Evolutionary conservation across 306 rosid genomes (phyloP), one percentile per base, ranked within the genome.

Genomic region (Vigna hirtella): DNA sequence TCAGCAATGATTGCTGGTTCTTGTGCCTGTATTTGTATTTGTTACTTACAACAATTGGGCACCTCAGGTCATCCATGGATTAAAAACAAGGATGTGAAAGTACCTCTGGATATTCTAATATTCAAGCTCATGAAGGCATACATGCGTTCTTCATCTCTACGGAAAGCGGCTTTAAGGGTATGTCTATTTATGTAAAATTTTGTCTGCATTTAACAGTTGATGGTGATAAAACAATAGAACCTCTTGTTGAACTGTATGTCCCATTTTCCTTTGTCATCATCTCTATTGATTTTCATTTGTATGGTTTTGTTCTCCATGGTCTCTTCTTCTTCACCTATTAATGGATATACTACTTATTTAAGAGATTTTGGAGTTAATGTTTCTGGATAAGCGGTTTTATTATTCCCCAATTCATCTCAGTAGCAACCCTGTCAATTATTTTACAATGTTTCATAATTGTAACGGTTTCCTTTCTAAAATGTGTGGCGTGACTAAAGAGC

Each of bases 21-120:
- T 62, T 24, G 20, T 51, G 72, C 4, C 65, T 75, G 10, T 73
- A 30, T 55, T 76, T 9, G 42, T 30, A 2, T 63, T 43, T 80
- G 8, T 73, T 78, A 48, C 86, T 85, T 42, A 86, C 40, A 34
- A 49, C 20, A 76, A 52, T 43, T 42, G 12, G 47, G 26, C 66
- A 20, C 77, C 78, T 81, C 85, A 92, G 97, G 93, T 81, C 97
- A 92, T 76, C 89, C 95, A 42, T 92, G 97, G 97, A 85, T 92
- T 80, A 92, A 67, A 74, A 83, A 18, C 26, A 83, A 75, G 69
- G 85, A 83, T 74, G 83, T 85, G 58, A 84, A 90, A 81, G 85
- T 86, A 61, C 93, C 97, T 50, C 81, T 90, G 71, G 97, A 92
- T 83, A 68, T 92, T 83, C 84, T 81, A 65, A 81, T 81, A 81